Percentiles rank a stretch among this genome's conserved stretches.
These are phyloP conservation scores for Polygonum aviculare DNA, from an alignment of 148 eudicot species.

Conservation along the genomic window DNA sequence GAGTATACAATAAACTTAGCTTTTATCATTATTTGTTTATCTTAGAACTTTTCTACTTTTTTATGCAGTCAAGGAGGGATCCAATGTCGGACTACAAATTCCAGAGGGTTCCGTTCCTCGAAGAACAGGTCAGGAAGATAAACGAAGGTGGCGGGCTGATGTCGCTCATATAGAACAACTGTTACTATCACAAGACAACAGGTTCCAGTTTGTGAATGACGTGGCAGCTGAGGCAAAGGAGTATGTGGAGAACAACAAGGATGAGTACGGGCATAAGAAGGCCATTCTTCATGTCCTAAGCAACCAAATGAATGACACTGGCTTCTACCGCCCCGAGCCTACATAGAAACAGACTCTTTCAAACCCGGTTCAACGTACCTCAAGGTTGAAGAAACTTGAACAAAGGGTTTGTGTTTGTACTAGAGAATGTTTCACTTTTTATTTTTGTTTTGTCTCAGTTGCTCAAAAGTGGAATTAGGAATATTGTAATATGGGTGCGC, in stretches of 20 bases:
- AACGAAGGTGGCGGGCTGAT: constrained; percentile 64
- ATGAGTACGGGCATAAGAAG: constrained; percentile 81
- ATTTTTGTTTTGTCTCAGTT: no score
- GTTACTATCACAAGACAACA: constrained; percentile 70
- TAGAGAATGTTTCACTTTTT: background rate
- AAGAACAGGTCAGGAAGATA: constrained; percentile 73
- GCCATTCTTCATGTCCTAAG: constrained; percentile 87
- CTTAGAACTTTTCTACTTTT: background rate
- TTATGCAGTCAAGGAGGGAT: constrained; percentile 40
- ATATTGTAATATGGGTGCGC: no score
- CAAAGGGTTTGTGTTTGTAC: no score
- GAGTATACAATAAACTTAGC: background rate
- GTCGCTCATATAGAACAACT: constrained; percentile 52
- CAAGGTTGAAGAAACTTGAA: constrained; percentile 34
- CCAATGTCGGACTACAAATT: constrained; percentile 26
- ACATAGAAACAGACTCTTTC: constrained; percentile 55
- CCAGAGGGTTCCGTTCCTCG: constrained; percentile 62
- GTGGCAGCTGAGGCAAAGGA: constrained; percentile 79
- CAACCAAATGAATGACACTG: constrained; percentile 85
- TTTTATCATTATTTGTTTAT: background rate
- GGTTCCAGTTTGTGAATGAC: constrained; percentile 69
- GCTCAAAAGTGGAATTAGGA: no score
- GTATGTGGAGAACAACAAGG: constrained; percentile 70
- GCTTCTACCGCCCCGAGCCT: constrained; percentile 69
- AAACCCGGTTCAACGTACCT: constrained; percentile 62